phyloP scores from a whole-genome alignment of 23 red algal species.

The Gracilaria domingensis region DNA sequence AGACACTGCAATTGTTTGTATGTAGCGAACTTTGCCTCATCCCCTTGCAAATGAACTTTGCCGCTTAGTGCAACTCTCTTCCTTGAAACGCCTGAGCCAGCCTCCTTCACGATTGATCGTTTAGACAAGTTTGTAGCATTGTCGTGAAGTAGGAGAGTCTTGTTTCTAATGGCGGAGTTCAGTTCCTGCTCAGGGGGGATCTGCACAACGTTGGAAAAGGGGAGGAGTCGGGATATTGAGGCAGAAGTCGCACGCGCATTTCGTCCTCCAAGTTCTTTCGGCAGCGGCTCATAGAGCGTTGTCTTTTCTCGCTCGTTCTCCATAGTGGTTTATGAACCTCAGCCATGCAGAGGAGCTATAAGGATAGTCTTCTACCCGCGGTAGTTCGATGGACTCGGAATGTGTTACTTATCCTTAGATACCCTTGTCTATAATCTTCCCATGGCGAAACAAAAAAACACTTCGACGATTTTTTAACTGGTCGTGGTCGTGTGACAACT shows the following conservation, averaged over 20 bases:
- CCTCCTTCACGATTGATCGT: not conserved
- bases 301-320: not conserved
- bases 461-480: no score
- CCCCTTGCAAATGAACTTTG: conserved; percentile 23
- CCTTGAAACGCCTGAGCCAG: not conserved
- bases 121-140: not conserved
- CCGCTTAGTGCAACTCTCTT: not conserved
- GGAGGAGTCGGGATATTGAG: conserved; percentile 28
- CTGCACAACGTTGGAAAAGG: not conserved
- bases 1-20: conserved; percentile 23
- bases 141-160: conserved; percentile 38
- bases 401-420: no score
- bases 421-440: no score
- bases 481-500: no score
- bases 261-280: conserved; percentile 22
- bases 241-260: conserved; percentile 5
- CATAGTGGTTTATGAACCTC: not conserved
- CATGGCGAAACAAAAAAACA: no score
- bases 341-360: no score
- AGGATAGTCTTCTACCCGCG: no score
- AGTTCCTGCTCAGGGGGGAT: conserved; percentile 24
- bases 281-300: conserved; percentile 48
- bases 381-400: no score
- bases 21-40: conserved; percentile 26
- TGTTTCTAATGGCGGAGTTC: conserved; percentile 50